phyloP scores from a whole-genome alignment of 257 asterid genomes.

The Fraxinus cuspidata region DNA sequence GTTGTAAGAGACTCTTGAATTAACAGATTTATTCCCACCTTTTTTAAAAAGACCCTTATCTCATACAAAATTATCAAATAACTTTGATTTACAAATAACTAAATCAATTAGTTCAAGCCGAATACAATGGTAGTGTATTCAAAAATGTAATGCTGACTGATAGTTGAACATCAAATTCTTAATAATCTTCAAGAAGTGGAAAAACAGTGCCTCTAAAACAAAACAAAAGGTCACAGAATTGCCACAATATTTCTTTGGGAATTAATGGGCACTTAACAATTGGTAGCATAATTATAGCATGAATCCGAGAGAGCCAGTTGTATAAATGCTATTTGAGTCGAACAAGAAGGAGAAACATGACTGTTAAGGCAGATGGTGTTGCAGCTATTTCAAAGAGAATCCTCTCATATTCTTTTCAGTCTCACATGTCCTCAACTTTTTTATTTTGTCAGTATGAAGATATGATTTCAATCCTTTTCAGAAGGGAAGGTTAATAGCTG shows the following conservation, averaged over 20 bases:
- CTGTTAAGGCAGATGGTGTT: background rate
- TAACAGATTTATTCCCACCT: background rate
- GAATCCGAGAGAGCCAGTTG: background rate
- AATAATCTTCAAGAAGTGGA: background rate
- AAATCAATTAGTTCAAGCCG: background rate
- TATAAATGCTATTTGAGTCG: background rate
- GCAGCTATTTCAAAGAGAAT: background rate
- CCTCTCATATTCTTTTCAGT: background rate
- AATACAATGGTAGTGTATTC: background rate
- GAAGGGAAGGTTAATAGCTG: background rate
- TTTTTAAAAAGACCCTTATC: background rate
- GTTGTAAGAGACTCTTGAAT: background rate
- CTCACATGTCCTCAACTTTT: background rate
- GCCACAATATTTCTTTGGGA: background rate
- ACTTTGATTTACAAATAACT: background rate
- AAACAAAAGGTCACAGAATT: background rate
- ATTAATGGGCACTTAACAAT: background rate
- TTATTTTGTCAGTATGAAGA: background rate
- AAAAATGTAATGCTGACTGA: background rate
- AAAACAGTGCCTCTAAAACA: background rate
- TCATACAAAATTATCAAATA: background rate
- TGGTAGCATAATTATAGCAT: background rate
- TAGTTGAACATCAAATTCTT: background rate
- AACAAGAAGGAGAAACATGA: background rate
- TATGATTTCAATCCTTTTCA: background rate